Base-by-base conservation (phyloP, 108 stramenopile genomes). In the Pseudonitzschia multistriata region DNA sequence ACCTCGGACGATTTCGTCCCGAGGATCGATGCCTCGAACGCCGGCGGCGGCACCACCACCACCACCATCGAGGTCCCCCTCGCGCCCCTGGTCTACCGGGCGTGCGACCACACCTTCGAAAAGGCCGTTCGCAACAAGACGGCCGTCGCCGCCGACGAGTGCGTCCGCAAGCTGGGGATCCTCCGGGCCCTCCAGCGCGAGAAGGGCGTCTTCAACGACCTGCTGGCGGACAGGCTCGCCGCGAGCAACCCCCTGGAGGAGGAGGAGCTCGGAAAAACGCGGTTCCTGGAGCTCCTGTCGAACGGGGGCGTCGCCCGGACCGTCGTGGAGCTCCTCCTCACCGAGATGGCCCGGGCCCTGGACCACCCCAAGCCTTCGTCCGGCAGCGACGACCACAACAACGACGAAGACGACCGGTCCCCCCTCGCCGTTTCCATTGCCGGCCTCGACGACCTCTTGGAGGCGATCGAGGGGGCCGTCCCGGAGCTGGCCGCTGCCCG, bases 231-330 rank as follows among this genome's bases (percentile, higher is more conserved):
- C 45, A 69, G 85, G 21, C 33, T 60, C 25, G 8, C n/a, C 1
- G 4, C 59, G 1, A 3, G 10, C 6, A 74, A 67, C 0, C 63
- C 78, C 2, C 54, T 86, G 7, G 85, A 86, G 79, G 85, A 86
- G 66, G 83, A 83, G 47, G 85, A 86, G 55, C 70, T 86, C 33
- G 78, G 81, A 2, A 86, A 86, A 60, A 71, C 62, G 2, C 78
- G 85, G 5, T 86, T 86, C 65, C 81, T 86, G 82, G 85, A 86
- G 54, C 60, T 86, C 21, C 66, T 86, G 5, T 83, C 83, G 49
- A 83, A 83, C 54, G 81, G 82, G 64, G 85, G 85, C 14, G 79
- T 86, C 5, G 79, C 74, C 55, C 85, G 83, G 40, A 79, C 72
- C 31, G 81, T 83, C 1, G 76, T 78, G 0, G 85, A 86, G 66